Base-by-base conservation (phyloP, 202 grass and related monocot genomes). In the Panicum virgatum region DNA sequence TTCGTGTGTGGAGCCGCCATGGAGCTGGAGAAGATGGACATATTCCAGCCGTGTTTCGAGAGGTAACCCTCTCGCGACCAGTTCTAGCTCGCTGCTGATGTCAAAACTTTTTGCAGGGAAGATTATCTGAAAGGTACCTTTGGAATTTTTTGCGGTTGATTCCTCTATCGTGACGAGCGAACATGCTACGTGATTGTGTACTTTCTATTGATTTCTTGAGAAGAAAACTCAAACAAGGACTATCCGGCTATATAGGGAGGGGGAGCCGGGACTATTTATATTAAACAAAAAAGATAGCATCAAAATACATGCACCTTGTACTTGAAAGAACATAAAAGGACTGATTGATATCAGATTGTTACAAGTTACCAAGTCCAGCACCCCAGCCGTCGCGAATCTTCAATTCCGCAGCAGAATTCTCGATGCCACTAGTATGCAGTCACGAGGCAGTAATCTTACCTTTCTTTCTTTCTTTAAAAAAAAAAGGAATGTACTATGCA, bases 31-130 rank as follows among this genome's bases (percentile, higher is more conserved):
- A 43, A 37, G 27, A 20, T 68, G 52, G 59, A 62, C 29, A 45
- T 69, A 86, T 68, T 79, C 61, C 66, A 54, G 43, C 50, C n/a
- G 59, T 86, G 83, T 25, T 44, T 42, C 25, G 1, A 25, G 59
- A 65, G 50, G 59, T 44, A 57, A 72, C 29, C 65, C 82, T 71
- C 65, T 16, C 1, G 62, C 9, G 74, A 72, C 71, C 23, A 14
- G 12, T 57, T 82, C 69, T 62, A 80, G 59, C 42, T 58, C 40
- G 23, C 3, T 73, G 57, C 18, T 82, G 79, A 79, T 44, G 66
- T 66, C 78, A 82, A 43, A 71, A 60, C 72, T 19, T 85, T 84
- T 77, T 59, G 27, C 47, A 64, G 29, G 16, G 22, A 89, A 83
- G 66, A 59, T 83, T 72, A 57, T 66, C 59, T 73, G 66, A 83